Base-by-base conservation (phyloP, 495 filamentous ascomycete genomes). In the Talaromyces borbonicus region DNA sequence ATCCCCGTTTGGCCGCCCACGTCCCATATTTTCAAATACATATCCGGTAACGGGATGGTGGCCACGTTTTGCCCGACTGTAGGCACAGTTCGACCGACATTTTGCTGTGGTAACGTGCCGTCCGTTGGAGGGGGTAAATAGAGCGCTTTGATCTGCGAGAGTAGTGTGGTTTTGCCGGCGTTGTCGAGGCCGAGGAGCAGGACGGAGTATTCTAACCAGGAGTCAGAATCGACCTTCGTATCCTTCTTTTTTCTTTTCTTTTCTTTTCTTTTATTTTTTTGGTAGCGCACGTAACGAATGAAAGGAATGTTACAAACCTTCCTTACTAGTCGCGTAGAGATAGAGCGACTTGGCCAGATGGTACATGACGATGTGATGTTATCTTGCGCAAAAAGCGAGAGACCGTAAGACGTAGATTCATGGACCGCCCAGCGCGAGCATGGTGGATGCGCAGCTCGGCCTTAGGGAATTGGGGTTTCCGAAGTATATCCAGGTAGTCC, bases 11-110 rank as follows among this genome's bases (percentile, higher is more conserved):
- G 92, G 2, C 92, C 92, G 46, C 92, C 92, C 2, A 98, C 85
- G 63, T 98, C 92, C 92, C 92, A 98, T 59, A 98, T 84, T 73
- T 95, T 95, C 55, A 98, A 75, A 70, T 96, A 95, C 79, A 95
- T 85, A 55, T 93, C 85, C 1, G 84, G 81, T 8, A 96, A 71
- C 1, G 79, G 75, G 60, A 98, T 85, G 33, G 87, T 88, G 27
- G 87, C 80, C 52, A 97, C 90, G 66, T 96, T 98, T 59, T 98
- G 92, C 47, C 92, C 92, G 57, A 98, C 92, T 12, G 92, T 98
- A 12, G 92, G 92, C 25, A 96, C 93, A 35, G 92, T 98, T 50
- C 79, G 80, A 43, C 72, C 64, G 43, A 62, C 67, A 74, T 80
- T 67, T 47, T 65, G n/a, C n/a, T n/a, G 55, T 11, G 61, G 49